A percentile compares a stretch with the other conserved stretches of the same genome.
These are phyloP conservation scores for Teunomyces cretensis DNA, from an alignment of 805 yeast species.

Conservation along the genomic window DNA sequence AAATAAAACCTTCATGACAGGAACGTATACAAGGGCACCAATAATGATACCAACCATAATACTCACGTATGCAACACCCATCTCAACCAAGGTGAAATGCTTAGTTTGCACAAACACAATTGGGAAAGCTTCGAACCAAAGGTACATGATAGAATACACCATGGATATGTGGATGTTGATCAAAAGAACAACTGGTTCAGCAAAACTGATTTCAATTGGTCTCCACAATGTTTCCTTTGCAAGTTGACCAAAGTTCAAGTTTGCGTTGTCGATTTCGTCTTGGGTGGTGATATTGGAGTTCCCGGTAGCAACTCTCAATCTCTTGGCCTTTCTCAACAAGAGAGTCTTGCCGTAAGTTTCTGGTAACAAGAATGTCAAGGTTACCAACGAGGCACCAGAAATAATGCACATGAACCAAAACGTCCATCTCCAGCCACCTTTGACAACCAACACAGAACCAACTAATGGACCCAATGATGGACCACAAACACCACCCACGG, in stretches of 20 bases:
- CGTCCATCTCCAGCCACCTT: conserved; percentile 51
- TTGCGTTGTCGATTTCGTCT: conserved; percentile 34
- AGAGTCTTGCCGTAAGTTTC: conserved; percentile 50
- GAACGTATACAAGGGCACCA: conserved; percentile 12
- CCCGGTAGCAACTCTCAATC: conserved; percentile 51
- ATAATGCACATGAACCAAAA: conserved; percentile 51
- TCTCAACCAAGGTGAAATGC: conserved; percentile 47
- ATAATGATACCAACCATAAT: conserved; percentile 44
- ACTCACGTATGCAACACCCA: conserved; percentile 49
- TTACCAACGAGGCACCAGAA: conserved; percentile 35
- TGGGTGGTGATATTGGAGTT: conserved; percentile 43
- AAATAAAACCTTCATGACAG: conserved; percentile 9
- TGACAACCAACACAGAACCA: conserved; percentile 51
- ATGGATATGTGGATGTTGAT: conserved; percentile 53
- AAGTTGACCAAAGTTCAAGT: conserved; percentile 17
- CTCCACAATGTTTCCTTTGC: conserved; percentile 41
- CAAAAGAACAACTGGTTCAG: conserved; percentile 58
- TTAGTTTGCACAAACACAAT: conserved; percentile 47
- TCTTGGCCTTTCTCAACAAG: conserved; percentile 46
- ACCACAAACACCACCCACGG: conserved; percentile 53
- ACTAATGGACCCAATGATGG: conserved; percentile 57
- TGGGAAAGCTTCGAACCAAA: conserved; percentile 65
- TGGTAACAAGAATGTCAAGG: conserved; percentile 41
- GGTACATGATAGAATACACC: conserved; percentile 51
- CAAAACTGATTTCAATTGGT: conserved; percentile 48